phyloP scores from a whole-genome alignment of 1,284 basidiomycete species.

The Cryptococcus sp. region DNA sequence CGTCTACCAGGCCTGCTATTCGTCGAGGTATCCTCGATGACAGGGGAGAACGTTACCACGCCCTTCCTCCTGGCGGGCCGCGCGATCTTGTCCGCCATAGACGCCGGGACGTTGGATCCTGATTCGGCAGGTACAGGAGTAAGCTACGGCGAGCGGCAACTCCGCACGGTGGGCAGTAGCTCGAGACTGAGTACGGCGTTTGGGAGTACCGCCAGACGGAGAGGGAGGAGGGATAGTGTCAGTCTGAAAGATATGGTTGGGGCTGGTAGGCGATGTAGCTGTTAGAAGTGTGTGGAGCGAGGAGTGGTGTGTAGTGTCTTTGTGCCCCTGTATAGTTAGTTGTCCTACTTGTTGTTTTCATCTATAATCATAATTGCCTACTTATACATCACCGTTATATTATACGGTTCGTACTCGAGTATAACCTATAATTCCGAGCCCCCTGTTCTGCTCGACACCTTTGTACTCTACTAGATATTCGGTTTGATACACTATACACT shows the following conservation, averaged over 20 bases:
- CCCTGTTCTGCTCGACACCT: too few relatives aligned
- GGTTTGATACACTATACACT: too few relatives aligned
- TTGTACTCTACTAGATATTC: too few relatives aligned
- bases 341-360: not conserved
- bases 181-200: slow-evolving; percentile 36
- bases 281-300: slow-evolving; percentile 12
- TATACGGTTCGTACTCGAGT: not conserved
- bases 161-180: slow-evolving; percentile 70
- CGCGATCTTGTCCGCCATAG: slow-evolving; percentile 88
- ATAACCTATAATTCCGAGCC: not conserved
- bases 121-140: slow-evolving; percentile 92
- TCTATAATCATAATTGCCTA: not conserved
- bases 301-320: not conserved
- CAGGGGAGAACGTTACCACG: slow-evolving; percentile 89
- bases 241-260: slow-evolving; percentile 49
- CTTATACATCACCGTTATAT: not conserved
- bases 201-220: slow-evolving; percentile 22
- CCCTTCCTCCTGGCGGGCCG: slow-evolving; percentile 90
- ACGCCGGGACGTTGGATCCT: slow-evolving; percentile 86
- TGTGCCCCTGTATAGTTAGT: not conserved
- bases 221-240: slow-evolving; percentile 38
- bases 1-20: slow-evolving; percentile 74
- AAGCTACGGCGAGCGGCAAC: slow-evolving; percentile 89
- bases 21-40: slow-evolving; percentile 87
- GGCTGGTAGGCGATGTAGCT: slow-evolving; percentile 39